phyloP scores from a whole-genome alignment of 2,329 filamentous ascomycete species.

The Niveomyces coronatus region DNA sequence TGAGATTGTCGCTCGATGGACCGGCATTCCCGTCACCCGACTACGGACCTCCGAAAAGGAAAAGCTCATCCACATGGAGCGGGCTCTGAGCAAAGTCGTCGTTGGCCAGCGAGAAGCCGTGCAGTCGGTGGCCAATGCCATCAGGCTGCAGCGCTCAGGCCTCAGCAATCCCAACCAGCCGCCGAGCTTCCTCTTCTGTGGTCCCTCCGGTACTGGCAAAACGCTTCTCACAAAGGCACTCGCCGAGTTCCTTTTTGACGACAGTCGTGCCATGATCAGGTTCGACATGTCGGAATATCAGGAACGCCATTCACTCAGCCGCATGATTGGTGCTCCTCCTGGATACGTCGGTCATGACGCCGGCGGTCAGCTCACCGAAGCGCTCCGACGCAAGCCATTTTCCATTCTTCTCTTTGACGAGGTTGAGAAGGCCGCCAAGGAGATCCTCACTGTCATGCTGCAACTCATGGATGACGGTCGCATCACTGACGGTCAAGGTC shows the following conservation, averaged over 20 bases:
- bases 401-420: conserved; percentile 97
- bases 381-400: conserved; percentile 87
- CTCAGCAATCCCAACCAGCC: conserved; percentile 94
- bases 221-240: conserved; percentile 93
- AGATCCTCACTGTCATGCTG: conserved; percentile 91
- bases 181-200: conserved; percentile 96
- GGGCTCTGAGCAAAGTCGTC: conserved; percentile 69
- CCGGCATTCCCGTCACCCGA: conserved; percentile 92
- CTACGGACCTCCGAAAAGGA: conserved; percentile 95
- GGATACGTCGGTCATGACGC: conserved; percentile 96
- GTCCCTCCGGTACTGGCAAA: conserved; percentile 96
- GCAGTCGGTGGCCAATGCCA: conserved; percentile 85
- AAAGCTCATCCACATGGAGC: conserved; percentile 97
- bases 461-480: conserved; percentile 99
- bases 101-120: conserved; percentile 94
- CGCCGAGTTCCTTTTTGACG: conserved; percentile 96
- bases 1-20: conserved; percentile 94
- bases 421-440: conserved; percentile 97
- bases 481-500: conserved; percentile 95
- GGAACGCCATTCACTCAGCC: conserved; percentile 85
- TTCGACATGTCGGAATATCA: conserved; percentile 99
- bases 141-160: conserved; percentile 87
- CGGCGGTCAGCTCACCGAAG: conserved; percentile 91
- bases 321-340: conserved; percentile 96
- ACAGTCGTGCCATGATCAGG: conserved; percentile 93